Base-by-base conservation (phyloP, 1,284 basidiomycete genomes). In the Cutaneotrichosporon mucoides region DNA sequence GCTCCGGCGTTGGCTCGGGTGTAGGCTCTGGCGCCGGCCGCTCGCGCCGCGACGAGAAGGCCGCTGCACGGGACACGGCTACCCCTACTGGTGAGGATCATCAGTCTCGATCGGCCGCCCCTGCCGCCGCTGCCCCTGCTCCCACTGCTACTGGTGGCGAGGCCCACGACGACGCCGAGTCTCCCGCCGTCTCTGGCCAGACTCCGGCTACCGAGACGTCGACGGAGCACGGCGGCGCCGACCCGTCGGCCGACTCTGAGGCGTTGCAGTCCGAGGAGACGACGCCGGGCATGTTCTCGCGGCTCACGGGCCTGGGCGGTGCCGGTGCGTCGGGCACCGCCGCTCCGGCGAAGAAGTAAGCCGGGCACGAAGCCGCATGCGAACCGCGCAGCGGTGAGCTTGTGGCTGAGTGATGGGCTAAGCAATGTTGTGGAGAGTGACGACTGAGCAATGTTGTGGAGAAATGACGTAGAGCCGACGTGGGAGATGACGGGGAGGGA, bases 21-120 rank as follows among this genome's bases (percentile, higher is more conserved):
- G 24, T 24, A 24, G 42, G 34, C n/a, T 12, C 52, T 5, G 52
- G 24, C 12, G 42, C 33, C 16, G 38, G 16, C 15, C 15, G 52
- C 52, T 36, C 36, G 16, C 73, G 75, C 50, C 65, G 67, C 42
- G 73, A 76, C 64, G 76, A 73, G 59, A 78, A 78, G 68, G 73
- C 75, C 13, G 71, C 73, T 36, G 75, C 72, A 38, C 68, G 70
- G 50, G 72, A 73, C 36, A 37, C n/a, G 53, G 69, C 73, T 64
- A 68, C 72, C 43, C 71, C 70, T 64, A 73, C 73, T 66, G 75
- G 74, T 76, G 73, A 76, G 74, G 71, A 60, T 46, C 34, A 34
- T 11, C 35, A 12, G 38, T 40, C 38, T 12, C 38, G 38, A 12
- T 40, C 43, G 11, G n/a, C 44, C 44, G 24, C n/a, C n/a, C 9